These are phyloP conservation scores for Puccinia horiana DNA, from an alignment of 1,284 basidiomycete genomes.

Conservation along the genomic window DNA sequence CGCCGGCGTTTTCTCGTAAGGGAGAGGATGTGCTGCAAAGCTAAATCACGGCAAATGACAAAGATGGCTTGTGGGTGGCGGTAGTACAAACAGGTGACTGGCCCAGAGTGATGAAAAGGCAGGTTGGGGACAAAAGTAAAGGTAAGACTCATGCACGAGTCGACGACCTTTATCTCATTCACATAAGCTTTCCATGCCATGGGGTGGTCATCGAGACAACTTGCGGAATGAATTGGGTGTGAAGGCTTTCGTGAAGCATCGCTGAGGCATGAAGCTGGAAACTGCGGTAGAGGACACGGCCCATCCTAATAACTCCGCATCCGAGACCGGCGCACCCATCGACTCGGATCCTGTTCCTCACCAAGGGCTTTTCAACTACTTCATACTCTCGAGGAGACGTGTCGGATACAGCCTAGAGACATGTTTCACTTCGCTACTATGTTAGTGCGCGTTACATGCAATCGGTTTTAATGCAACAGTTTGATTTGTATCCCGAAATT, in stretches of 20 bases:
- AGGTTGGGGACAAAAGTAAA: not conserved
- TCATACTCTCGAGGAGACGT: not conserved
- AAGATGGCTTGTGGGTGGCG: not conserved
- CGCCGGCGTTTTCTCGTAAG: not conserved
- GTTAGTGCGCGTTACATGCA: not conserved
- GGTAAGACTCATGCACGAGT: not conserved
- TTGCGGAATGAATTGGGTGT: not conserved
- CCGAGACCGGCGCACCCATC: constrained; percentile 3
- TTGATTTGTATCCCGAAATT: not conserved
- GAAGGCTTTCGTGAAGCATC: not conserved
- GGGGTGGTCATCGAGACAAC: not conserved
- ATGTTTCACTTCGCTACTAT: not conserved
- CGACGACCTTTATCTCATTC: not conserved
- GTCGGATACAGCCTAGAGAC: not conserved
- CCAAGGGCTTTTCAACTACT: not conserved
- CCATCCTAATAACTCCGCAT: not conserved
- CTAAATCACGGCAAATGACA: not conserved
- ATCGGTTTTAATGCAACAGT: not conserved
- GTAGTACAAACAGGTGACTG: too few species aligned
- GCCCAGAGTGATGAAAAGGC: not conserved
- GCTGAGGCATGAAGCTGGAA: not conserved
- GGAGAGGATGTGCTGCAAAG: not conserved
- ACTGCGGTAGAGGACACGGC: constrained; percentile 8
- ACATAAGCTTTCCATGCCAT: not conserved
- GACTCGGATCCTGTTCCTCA: constrained; percentile 2